Evolutionary conservation across 371 early-diverging fungal genomes (phyloP).

Genomic region (Blakeslea trispora): DNA sequence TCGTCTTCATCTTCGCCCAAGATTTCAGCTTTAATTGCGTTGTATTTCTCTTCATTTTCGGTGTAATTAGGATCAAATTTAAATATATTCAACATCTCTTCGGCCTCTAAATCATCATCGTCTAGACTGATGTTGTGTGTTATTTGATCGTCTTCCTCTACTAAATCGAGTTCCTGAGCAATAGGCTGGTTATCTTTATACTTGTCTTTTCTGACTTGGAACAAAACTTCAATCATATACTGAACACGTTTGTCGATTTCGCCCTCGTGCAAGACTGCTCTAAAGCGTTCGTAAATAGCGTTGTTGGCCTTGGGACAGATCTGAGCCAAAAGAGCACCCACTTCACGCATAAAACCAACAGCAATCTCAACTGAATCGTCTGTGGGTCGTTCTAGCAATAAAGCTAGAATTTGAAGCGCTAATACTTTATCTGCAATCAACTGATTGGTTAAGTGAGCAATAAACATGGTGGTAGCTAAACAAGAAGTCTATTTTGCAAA

Average conservation of each 20-base stretch:
- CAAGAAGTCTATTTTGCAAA: slow-evolving; percentile 58
- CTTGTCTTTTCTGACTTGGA: slow-evolving; percentile 93
- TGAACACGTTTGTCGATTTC: slow-evolving; percentile 93
- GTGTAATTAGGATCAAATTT: slow-evolving; percentile 80
- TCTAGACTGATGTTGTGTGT: slow-evolving; percentile 88
- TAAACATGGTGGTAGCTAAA: slow-evolving; percentile 81
- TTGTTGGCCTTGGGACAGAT: slow-evolving; percentile 79
- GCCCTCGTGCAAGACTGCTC: slow-evolving; percentile 92
- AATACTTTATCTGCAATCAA: slow-evolving; percentile 88
- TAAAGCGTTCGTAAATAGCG: slow-evolving; percentile 93
- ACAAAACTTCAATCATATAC: slow-evolving; percentile 97
- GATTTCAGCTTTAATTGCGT: slow-evolving; percentile 82
- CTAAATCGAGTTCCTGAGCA: slow-evolving; percentile 85
- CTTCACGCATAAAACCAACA: slow-evolving; percentile 94
- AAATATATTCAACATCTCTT: slow-evolving; percentile 88
- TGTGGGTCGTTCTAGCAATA: slow-evolving; percentile 91
- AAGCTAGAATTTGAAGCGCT: slow-evolving; percentile 83
- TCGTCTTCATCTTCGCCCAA: slow-evolving; percentile 80
- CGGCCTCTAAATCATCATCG: slow-evolving; percentile 81
- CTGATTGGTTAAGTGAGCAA: slow-evolving; percentile 95
- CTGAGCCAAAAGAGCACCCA: slow-evolving; percentile 84
- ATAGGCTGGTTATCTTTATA: slow-evolving; percentile 85
- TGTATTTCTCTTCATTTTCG: slow-evolving; percentile 85
- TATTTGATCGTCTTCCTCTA: slow-evolving; percentile 96
- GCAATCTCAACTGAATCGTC: slow-evolving; percentile 98